Percentiles rank a stretch among this genome's conserved stretches.
Conservation (phyloP, 306 rosid species). For the Prunus padus region DNA sequence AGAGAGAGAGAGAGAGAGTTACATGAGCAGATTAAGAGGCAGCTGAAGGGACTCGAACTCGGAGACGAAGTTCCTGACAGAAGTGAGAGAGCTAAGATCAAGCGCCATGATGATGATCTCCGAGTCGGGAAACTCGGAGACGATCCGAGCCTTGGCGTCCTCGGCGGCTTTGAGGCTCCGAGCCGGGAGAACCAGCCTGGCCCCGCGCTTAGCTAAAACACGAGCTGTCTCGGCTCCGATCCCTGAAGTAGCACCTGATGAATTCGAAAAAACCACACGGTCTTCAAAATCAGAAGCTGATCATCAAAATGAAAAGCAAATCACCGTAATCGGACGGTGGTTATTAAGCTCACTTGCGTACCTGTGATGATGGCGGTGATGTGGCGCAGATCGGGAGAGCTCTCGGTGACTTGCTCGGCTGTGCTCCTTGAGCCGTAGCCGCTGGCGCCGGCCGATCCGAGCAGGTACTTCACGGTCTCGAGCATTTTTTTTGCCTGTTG, state of each 20-base stretch:
- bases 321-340: not conserved
- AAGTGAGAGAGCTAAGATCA: slow-evolving; percentile 77
- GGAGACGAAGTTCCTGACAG: slow-evolving; percentile 56
- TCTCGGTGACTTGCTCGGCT: slow-evolving; percentile 66
- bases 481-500: slow-evolving; percentile 35
- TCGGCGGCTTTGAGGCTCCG: slow-evolving; percentile 72
- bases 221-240: slow-evolving; percentile 92
- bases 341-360: slow-evolving; percentile 1
- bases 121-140: slow-evolving; percentile 52
- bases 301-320: not conserved
- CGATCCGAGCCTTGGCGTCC: slow-evolving; percentile 59
- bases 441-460: slow-evolving; percentile 70
- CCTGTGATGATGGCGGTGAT: slow-evolving; percentile 89
- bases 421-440: slow-evolving; percentile 88
- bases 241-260: slow-evolving; percentile 81
- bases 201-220: slow-evolving; percentile 80
- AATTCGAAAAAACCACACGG: not conserved
- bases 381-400: slow-evolving; percentile 44
- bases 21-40: slow-evolving; percentile 90
- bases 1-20: not conserved
- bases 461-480: slow-evolving; percentile 56
- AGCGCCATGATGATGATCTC: slow-evolving; percentile 64
- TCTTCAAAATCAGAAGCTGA: not conserved
- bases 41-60: slow-evolving; percentile 54
- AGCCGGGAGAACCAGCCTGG: slow-evolving; percentile 71